Evolutionary conservation across 805 yeast genomes (phyloP), one percentile per base, ranked within the genome.

Genomic region (Pichia thaimueangensis): DNA sequence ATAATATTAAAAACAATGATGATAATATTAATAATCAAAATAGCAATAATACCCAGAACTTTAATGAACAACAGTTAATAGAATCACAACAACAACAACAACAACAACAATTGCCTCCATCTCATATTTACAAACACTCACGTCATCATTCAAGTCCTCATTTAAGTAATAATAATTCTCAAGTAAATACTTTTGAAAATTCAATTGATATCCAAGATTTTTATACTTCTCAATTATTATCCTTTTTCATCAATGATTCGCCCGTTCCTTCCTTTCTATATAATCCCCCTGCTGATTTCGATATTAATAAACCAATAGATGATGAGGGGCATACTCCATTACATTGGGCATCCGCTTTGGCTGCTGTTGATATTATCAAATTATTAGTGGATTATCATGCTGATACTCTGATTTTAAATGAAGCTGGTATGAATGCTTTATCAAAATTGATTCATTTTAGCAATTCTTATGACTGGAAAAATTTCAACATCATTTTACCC

Each of bases 331-430:
- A 85, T 55, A 80, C 89, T 0, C 76, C 88, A 1, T 67, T 85
- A 41, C 95, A 85, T 58, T 85, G 95, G 95, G 93, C 94, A 0
- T 73, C 86, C 24, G 81, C 93, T 0, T 74, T 85, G 78, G 91
- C 86, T 1, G 75, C 80, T 45, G 56, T 73, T n/a, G 69, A 72
- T 6, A 67, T 83, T 47, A 71, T 82, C 15, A 78, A 78, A 48
- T 65, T 78, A 23, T 56, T 84, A 23, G 51, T 82, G 17, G 60
- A 65, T 6, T 70, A 78, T 45, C 78, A 82, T 21, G 85, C 86
- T 2, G 56, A 80, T 53, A 81, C 83, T 4, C 48, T 74, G 21
- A 59, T 65, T 12, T 64, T 71, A 38, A 78, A 76, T 45, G 63
- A 68, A 42, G 65, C 70, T 35, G 93, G 93, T 0, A 70, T 82